Evolutionary conservation across 2,329 filamentous ascomycete species (phyloP).

Genomic region (Curvularia sp.): DNA sequence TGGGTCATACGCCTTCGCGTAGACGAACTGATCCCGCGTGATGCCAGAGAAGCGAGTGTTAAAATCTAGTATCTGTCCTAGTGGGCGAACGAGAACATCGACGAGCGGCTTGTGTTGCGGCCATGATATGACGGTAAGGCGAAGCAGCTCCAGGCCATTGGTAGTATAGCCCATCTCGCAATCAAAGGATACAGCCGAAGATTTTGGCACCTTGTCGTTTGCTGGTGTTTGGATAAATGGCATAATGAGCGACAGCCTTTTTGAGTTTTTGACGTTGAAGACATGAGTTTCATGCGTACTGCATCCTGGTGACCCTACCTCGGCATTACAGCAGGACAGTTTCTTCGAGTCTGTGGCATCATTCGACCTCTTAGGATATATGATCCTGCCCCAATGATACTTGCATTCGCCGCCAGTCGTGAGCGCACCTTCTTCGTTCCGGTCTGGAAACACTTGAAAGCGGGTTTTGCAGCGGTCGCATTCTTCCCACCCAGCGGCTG

Average conservation of each 20-base stretch:
- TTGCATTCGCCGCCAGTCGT: conserved; percentile 79
- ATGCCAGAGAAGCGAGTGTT: conserved; percentile 94
- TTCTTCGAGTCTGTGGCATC: conserved; percentile 64
- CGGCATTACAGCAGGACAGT: conserved; percentile 81
- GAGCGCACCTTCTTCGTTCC: conserved; percentile 78
- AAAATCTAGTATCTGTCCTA: conserved; percentile 85
- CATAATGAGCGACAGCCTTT: conserved; percentile 76
- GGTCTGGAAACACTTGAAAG: conserved; percentile 91
- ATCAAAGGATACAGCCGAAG: conserved; percentile 81
- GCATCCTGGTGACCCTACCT: conserved; percentile 80
- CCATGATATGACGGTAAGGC: conserved; percentile 89
- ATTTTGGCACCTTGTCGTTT: conserved; percentile 57
- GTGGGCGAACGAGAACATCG: conserved; percentile 83
- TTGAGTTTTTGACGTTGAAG: conserved; percentile 80
- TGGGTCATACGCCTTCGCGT: conserved; percentile 59
- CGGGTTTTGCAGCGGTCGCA: conserved; percentile 87
- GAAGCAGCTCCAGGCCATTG: conserved; percentile 84
- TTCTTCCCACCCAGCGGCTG: conserved; percentile 79
- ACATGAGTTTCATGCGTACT: conserved; percentile 76
- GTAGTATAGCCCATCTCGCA: conserved; percentile 98
- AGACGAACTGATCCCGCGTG: conserved; percentile 75
- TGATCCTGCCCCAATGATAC: conserved; percentile 78
- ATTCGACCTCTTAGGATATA: conserved; percentile 60
- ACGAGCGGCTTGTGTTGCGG: conserved; percentile 76
- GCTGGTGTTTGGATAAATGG: conserved; percentile 81